Percentiles rank a stretch among this genome's conserved stretches.
phyloP scores from a whole-genome alignment of 2,329 filamentous ascomycete species.

The Aspergillus tubingensis region DNA sequence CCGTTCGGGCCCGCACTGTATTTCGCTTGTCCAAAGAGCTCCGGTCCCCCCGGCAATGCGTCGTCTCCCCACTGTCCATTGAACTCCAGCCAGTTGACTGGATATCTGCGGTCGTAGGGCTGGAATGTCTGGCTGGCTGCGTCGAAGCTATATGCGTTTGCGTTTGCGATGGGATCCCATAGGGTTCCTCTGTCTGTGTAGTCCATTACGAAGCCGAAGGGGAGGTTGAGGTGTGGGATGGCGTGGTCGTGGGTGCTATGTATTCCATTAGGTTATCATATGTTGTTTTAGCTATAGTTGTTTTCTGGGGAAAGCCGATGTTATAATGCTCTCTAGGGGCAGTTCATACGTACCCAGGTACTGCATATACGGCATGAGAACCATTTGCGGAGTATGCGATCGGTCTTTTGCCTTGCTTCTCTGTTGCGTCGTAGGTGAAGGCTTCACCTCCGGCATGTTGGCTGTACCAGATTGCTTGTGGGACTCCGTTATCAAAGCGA shows the following conservation, averaged over 20 bases:
- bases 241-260: conserved; percentile 61
- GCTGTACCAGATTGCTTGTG: conserved; percentile 62
- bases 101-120: conserved; percentile 49
- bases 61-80: conserved; percentile 64
- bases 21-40: conserved; percentile 57
- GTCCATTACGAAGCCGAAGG: conserved; percentile 55
- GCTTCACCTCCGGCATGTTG: conserved; percentile 66
- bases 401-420: conserved; percentile 58
- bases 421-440: conserved; percentile 58
- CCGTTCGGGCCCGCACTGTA: conserved; percentile 63
- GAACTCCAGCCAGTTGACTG: conserved; percentile 59
- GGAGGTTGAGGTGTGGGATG: conserved; percentile 62
- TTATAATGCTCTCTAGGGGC: neutral
- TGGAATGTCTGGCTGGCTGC: conserved; percentile 45
- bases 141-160: conserved; percentile 60
- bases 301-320: neutral
- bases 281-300: neutral
- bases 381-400: conserved; percentile 62
- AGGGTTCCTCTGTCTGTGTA: conserved; percentile 56
- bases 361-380: conserved; percentile 66
- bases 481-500: conserved; percentile 60
- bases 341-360: conserved; percentile 42
- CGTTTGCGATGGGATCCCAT: conserved; percentile 62
- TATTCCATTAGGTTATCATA: neutral
- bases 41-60: conserved; percentile 55